Conservation (phyloP, 495 filamentous ascomycete species). For the Bacidia gigantensis region DNA sequence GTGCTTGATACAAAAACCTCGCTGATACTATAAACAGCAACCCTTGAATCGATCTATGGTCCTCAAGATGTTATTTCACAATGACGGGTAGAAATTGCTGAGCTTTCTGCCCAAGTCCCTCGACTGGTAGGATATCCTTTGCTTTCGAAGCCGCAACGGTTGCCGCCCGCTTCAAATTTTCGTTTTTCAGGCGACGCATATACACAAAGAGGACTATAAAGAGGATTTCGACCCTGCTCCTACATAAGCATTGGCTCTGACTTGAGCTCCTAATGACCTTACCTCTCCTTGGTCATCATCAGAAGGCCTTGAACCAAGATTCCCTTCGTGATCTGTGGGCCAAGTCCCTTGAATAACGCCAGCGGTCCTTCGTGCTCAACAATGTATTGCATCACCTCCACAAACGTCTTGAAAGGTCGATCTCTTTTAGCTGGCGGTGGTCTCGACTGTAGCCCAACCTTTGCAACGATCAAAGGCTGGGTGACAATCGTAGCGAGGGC, state of each 20-base stretch:
- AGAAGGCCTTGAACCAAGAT: conserved; percentile 85
- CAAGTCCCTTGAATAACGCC: conserved; percentile 92
- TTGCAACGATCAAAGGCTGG: conserved; percentile 94
- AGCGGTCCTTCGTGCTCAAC: conserved; percentile 69
- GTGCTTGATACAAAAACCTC: too few species aligned
- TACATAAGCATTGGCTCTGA: conserved; percentile 21
- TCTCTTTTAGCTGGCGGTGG: conserved; percentile 73
- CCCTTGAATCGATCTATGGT: too few species aligned
- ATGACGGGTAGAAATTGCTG: conserved; percentile 12
- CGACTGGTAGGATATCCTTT: conserved; percentile 7
- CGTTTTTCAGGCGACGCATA: conserved; percentile 51
- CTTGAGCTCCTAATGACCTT: conserved; percentile 22
- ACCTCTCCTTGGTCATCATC: conserved; percentile 99
- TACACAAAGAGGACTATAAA: conserved; percentile 83
- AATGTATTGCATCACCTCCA: conserved; percentile 91
- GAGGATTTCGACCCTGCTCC: conserved; percentile 65
- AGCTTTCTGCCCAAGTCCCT: not conserved
- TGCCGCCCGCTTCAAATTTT: conserved; percentile 57
- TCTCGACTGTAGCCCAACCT: conserved; percentile 88
- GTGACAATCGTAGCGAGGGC: conserved; percentile 81
- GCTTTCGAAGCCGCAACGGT: conserved; percentile 21
- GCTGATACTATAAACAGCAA: too few species aligned
- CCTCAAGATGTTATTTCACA: conserved; percentile 9
- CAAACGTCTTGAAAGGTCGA: conserved; percentile 88
- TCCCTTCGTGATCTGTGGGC: conserved; percentile 85